These are phyloP conservation scores for Aspergillus heteromorphus DNA, from an alignment of 495 filamentous ascomycete genomes.

Conservation along the genomic window DNA sequence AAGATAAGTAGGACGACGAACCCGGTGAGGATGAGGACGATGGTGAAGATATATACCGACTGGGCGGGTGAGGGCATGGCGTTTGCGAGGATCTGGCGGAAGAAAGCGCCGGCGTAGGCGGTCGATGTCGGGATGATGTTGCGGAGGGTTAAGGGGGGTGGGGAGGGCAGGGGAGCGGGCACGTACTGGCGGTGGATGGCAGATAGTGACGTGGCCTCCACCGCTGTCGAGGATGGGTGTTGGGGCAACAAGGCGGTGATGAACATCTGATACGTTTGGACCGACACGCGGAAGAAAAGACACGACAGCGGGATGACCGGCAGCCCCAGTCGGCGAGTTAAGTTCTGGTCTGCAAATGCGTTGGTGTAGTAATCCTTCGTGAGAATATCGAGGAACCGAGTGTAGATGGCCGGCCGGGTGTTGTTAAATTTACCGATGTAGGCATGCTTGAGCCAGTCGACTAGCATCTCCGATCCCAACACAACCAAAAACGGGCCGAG, in stretches of 20 bases:
- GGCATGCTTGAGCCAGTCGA: conserved; percentile 96
- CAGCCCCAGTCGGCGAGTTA: conserved; percentile 84
- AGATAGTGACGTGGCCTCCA: conserved; percentile 57
- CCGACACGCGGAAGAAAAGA: conserved; percentile 88
- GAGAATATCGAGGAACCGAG: conserved; percentile 82
- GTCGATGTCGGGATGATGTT: conserved; percentile 32
- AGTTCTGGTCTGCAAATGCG: conserved; percentile 82
- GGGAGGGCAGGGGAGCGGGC: conserved; percentile 25
- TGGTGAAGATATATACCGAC: conserved; percentile 50
- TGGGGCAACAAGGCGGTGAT: conserved; percentile 76
- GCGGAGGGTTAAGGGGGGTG: conserved; percentile 32
- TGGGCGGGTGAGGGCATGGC: conserved; percentile 42
- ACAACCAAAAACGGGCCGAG: conserved; percentile 89
- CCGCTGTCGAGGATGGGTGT: conserved; percentile 67
- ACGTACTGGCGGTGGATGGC: conserved; percentile 52
- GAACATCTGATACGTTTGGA: conserved; percentile 99
- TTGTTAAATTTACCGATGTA: conserved; percentile 99
- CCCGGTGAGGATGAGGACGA: conserved; percentile 68
- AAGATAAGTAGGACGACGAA: conserved; percentile 72
- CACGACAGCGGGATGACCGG: conserved; percentile 89
- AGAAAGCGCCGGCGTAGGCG: conserved; percentile 30
- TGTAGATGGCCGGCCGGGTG: conserved; percentile 81
- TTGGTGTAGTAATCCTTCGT: conserved; percentile 98
- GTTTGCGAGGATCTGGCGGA: conserved; percentile 38
- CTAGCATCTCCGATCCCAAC: conserved; percentile 90